phyloP scores from a whole-genome alignment of 2,329 filamentous ascomycete species.

The Epichloe aotearoae region DNA sequence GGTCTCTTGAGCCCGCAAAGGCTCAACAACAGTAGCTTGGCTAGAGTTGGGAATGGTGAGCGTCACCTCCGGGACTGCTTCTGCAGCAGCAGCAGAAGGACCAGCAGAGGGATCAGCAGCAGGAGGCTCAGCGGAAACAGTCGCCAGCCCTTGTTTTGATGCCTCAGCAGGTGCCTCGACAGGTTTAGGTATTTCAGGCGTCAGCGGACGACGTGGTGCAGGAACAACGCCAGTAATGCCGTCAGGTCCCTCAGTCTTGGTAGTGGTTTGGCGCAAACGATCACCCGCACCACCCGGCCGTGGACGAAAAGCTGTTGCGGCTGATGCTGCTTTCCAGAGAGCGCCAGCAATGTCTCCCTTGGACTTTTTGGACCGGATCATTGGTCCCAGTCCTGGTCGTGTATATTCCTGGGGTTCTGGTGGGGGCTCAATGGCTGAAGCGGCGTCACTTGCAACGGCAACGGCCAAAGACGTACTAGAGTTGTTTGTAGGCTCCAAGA shows the following conservation, averaged over 20 bases:
- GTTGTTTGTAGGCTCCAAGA: conserved; percentile 5
- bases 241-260: conserved; percentile 58
- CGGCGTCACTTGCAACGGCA: conserved; percentile 16
- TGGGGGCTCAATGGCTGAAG: conserved; percentile 11
- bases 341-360: conserved; percentile 60
- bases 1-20: conserved; percentile 16
- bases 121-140: background rate
- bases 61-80: conserved; percentile 41
- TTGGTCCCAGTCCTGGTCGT: conserved; percentile 73
- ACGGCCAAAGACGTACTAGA: conserved; percentile 13
- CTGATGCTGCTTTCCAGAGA: conserved; percentile 60
- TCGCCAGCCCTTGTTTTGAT: background rate
- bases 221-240: conserved; percentile 83
- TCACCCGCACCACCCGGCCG: conserved; percentile 78
- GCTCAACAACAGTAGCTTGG: conserved; percentile 24
- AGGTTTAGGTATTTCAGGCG: conserved; percentile 17
- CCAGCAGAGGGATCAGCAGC: background rate
- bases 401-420: conserved; percentile 21
- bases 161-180: conserved; percentile 5
- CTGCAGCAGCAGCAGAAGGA: background rate
- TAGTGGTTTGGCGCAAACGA: conserved; percentile 51
- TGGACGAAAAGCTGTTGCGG: conserved; percentile 59
- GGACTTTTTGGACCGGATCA: conserved; percentile 72
- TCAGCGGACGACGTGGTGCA: conserved; percentile 46
- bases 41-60: conserved; percentile 36